Conservation (phyloP, 2,329 filamentous ascomycete species). For the Acrocalymma vagum region DNA sequence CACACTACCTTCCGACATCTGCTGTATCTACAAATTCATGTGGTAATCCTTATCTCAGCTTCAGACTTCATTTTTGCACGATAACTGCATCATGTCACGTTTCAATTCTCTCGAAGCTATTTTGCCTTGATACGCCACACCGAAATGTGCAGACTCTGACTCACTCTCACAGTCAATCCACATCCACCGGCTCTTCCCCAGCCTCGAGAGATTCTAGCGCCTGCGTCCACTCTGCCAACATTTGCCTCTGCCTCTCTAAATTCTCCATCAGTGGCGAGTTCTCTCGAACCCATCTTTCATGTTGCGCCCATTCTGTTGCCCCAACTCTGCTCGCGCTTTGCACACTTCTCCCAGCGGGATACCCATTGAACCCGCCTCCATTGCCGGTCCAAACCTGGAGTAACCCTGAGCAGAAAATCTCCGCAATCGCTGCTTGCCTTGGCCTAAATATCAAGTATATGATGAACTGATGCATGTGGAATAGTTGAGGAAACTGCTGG, state of each 20-base stretch:
- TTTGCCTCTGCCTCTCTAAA: slow-evolving; percentile 20
- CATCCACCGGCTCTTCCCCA: too few species aligned
- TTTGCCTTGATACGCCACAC: too few species aligned
- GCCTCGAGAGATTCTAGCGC: slow-evolving; percentile 32
- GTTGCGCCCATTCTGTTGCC: slow-evolving; percentile 19
- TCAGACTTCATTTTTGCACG: too few species aligned
- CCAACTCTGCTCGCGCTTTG: slow-evolving; percentile 23
- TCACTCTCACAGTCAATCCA: too few species aligned
- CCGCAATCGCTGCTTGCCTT: slow-evolving; percentile 32
- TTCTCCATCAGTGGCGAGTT: slow-evolving; percentile 18
- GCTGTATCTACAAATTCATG: too few species aligned
- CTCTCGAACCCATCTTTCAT: slow-evolving; percentile 17
- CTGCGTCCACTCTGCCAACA: slow-evolving; percentile 23
- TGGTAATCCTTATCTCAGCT: too few species aligned
- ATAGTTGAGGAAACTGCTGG: slow-evolving; percentile 18
- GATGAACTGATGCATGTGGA: slow-evolving; percentile 35
- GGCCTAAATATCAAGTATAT: slow-evolving; percentile 36
- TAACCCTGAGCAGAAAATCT: slow-evolving; percentile 39
- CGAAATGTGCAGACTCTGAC: too few species aligned
- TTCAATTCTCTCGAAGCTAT: too few species aligned
- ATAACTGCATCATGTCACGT: too few species aligned
- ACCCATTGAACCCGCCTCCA: slow-evolving; percentile 39
- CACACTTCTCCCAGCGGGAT: slow-evolving; percentile 34
- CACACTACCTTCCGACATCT: too few species aligned
- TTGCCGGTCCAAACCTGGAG: slow-evolving; percentile 36